Base-by-base conservation (phyloP, 2,329 filamentous ascomycete species). In the Ceratocystis harringtonii region DNA sequence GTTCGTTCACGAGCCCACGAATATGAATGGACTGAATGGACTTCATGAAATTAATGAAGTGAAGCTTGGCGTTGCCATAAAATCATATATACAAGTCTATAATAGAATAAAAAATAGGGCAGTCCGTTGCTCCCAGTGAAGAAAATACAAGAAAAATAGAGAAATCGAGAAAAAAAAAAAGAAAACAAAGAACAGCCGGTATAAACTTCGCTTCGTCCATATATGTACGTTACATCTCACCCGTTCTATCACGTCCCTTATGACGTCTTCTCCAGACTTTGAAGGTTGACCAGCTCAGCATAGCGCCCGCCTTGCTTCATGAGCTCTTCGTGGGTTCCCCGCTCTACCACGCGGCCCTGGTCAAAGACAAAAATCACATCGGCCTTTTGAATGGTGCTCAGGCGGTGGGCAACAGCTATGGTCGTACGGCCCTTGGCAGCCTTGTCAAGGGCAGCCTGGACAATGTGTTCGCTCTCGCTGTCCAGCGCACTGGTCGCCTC, bases 351-450 rank as follows among this genome's bases (percentile, higher is more conserved):
- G 67, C 84, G 82, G 6, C 92, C 94, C 71, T 89, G 86, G 74
- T 96, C 92, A 73, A 97, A 94, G n/a, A 97, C 92, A 69, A 95
- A 96, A 70, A 97, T 97, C 61, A 92, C 78, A 72, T 97, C 92
- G 0, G 92, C 92, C 73, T 94, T 92, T 73, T 96, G 91, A 68
- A 97, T 96, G 0, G 94, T 96, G 72, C 86, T 90, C 5, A 99
- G 78, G 28, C 94, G 81, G 75, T 99, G 92, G 2, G 94, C 94
- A 0, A 99, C 92, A 0, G 92, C 92, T 68, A 99, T 94, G 0
- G 92, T 97, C 5, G 91, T 95, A 63, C 91, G 83, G 57, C 86
- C 90, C 78, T 89, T 87, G 22, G 90, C 87, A 1, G 91, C 91
- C 68, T 85, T 84, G 74, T 96, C 89, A 17, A 94, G 79, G 0